phyloP scores from a whole-genome alignment of 768 basidiomycete genomes.

The Daedaleopsis sinensis region DNA sequence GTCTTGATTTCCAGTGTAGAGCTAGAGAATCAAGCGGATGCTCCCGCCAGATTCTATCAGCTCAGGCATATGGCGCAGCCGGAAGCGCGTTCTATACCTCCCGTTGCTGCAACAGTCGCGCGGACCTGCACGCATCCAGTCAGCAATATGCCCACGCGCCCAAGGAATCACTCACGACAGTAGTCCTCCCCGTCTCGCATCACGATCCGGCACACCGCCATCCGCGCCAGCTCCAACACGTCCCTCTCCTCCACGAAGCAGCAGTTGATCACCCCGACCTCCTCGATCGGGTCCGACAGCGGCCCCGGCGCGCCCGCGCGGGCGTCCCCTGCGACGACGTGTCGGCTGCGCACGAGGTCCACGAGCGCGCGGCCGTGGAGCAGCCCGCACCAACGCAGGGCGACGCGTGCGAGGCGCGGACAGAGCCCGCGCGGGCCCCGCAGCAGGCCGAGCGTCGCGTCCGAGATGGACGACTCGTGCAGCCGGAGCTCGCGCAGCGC shows the following conservation, averaged over 20 bases:
- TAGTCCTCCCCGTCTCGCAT: slow-evolving; percentile 46
- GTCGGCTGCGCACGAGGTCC: slow-evolving; percentile 48
- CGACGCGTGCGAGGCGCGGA: slow-evolving; percentile 49
- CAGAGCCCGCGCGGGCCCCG: slow-evolving; percentile 43
- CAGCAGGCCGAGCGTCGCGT: slow-evolving; percentile 43
- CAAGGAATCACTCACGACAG: slow-evolving; percentile 48
- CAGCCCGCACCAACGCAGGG: slow-evolving; percentile 63
- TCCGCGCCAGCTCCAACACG: slow-evolving; percentile 50
- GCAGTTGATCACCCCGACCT: slow-evolving; percentile 59
- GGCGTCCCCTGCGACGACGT: slow-evolving; percentile 8
- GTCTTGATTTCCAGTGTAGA: no score
- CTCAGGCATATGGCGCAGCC: slow-evolving; percentile 37
- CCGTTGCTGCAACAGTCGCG: slow-evolving; percentile 58
- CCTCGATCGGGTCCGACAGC: slow-evolving; percentile 37
- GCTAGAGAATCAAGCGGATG: slow-evolving; percentile 24
- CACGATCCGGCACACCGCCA: slow-evolving; percentile 51
- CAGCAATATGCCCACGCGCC: neutral
- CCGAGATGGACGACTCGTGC: slow-evolving; percentile 61
- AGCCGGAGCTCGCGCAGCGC: slow-evolving; percentile 51
- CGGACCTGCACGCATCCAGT: slow-evolving; percentile 34
- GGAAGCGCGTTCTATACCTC: slow-evolving; percentile 55
- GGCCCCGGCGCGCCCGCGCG: neutral
- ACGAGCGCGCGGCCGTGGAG: slow-evolving; percentile 54
- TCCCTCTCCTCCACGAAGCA: slow-evolving; percentile 57
- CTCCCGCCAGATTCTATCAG: slow-evolving; percentile 19